Evolutionary conservation across 1,139 yeast genomes (phyloP), one percentile per base, ranked within the genome.

Genomic region (Suhomyces chickasaworum): DNA sequence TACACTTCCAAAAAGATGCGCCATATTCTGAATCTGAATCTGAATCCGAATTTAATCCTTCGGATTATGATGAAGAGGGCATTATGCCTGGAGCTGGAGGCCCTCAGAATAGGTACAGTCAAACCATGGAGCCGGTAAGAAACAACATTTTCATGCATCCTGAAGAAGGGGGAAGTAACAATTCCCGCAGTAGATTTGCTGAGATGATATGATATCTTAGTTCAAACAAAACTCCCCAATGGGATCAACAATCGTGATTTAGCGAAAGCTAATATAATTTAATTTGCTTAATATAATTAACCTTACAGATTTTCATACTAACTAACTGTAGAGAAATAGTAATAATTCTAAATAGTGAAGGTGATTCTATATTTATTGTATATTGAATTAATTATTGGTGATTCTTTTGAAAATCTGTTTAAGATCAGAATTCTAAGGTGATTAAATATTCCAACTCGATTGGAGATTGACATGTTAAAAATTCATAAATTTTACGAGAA

Each of bases 141-240:
- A 34, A 47, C 37, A 40, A 45, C 35, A 39, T 47, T 4, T 47
- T 47, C 32, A 32, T 37, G 42, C 40, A 43, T 30, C 44, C 48
- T 25, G 47, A 42, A 3, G 65, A 59, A 23, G 53, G 50, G 17
- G 53, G 45, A 4, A 59, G 63, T 42, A 61, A 60, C 41, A 53
- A 56, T 42, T 58, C 62, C n/a, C 53, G 62, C 30, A 60, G 61
- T 47, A 51, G 66, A 12, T 62, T 62, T 39, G 44, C 61, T 7
- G 64, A 61, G 44, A 63, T 59, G 32, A 56, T 60, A 27, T 56
- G 49, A 33, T 20, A 7, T 7, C 17, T n/a, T n/a, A 16, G 16
- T 13, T 8, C 6, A 23, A 35, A n/a, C 23, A n/a, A 34, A 18
- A 3, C n/a, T 2, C 17, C 15, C 37, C 1, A 6, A 8, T 6